These are phyloP conservation scores for Carex sylvatica DNA, from an alignment of 202 grass and related monocot species.

Conservation along the genomic window DNA sequence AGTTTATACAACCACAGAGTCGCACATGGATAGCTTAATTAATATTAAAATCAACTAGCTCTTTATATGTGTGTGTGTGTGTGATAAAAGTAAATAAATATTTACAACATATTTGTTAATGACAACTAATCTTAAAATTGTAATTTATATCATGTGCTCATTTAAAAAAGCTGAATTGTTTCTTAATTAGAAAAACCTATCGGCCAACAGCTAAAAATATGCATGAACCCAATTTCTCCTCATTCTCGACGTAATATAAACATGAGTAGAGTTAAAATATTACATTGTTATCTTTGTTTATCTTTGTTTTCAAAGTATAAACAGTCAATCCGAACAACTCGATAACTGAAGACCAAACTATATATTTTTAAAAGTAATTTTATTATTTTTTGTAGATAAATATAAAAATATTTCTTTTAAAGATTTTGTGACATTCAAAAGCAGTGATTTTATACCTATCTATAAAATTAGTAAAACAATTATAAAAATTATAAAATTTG, in stretches of 20 bases:
- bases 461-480: too few species aligned
- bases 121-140: not conserved
- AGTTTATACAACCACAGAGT: not conserved
- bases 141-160: not conserved
- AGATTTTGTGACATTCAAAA: too few species aligned
- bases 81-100: not conserved
- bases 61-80: not conserved
- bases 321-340: too few species aligned
- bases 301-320: too few species aligned
- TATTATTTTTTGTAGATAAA: too few species aligned
- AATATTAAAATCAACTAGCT: not conserved
- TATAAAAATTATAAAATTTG: too few species aligned
- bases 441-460: too few species aligned
- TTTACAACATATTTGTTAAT: not conserved
- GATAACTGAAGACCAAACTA: too few species aligned
- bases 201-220: not conserved
- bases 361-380: too few species aligned
- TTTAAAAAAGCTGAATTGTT: not conserved
- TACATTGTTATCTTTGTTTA: too few species aligned
- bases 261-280: not conserved
- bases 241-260: not conserved
- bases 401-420: too few species aligned
- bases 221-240: not conserved
- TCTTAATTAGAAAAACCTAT: not conserved
- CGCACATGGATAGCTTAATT: not conserved